Evolutionary conservation across 352 stramenopile species (phyloP).

Genomic region (Phytophthora constricta): DNA sequence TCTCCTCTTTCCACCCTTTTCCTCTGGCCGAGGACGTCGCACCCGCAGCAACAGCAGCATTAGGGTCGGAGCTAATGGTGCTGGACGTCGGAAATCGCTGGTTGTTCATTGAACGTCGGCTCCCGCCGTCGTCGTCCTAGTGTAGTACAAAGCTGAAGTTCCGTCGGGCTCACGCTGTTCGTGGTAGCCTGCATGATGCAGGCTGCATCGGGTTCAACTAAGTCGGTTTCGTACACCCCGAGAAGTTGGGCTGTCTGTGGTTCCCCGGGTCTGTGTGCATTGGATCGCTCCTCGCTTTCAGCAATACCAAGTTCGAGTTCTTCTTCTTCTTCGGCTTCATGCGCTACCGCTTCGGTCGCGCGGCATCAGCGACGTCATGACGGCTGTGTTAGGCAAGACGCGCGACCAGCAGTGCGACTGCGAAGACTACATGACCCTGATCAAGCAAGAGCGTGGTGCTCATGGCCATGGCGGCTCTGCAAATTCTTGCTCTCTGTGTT

Average conservation of each 20-base stretch:
- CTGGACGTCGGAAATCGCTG: constrained; percentile 14
- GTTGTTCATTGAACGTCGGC: constrained; percentile 32
- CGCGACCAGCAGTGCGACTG: constrained; percentile 60
- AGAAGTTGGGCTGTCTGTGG: constrained; percentile 76
- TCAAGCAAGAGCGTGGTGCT: constrained; percentile 63
- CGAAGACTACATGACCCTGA: constrained; percentile 52
- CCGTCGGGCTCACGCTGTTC: constrained; percentile 46
- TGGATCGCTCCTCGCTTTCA: constrained; percentile 61
- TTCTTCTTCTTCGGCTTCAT: constrained; percentile 88
- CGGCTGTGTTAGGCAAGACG: constrained; percentile 61
- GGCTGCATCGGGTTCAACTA: constrained; percentile 57
- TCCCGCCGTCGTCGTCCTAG: constrained; percentile 49
- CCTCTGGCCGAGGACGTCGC: constrained; percentile 6
- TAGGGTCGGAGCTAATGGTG: constrained; percentile 38
- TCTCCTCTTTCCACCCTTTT: background rate
- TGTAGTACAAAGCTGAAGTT: constrained; percentile 44
- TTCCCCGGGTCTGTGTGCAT: constrained; percentile 77
- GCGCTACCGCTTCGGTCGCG: constrained; percentile 71
- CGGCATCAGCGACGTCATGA: constrained; percentile 68
- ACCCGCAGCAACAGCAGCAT: constrained; percentile 37
- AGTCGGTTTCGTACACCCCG: constrained; percentile 39
- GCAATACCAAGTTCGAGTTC: constrained; percentile 70
- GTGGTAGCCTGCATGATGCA: too few relatives aligned
- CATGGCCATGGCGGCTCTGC: constrained; percentile 48
- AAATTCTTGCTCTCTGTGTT: constrained; percentile 56